Conservation (phyloP, 106 monocot species). For the Posidonia australis region DNA sequence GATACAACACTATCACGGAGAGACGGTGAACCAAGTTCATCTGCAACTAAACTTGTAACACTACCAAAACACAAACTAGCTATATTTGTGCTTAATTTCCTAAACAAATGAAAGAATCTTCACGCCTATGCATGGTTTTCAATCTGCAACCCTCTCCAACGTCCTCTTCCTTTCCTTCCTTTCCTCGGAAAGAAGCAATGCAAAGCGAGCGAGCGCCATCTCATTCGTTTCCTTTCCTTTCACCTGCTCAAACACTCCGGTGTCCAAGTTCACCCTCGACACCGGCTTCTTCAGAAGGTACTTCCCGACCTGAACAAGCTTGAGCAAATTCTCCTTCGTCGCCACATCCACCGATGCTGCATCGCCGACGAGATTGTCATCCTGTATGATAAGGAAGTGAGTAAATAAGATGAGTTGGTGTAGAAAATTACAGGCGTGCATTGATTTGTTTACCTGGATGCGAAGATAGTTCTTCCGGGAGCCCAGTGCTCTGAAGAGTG, state of each 20-base stretch:
- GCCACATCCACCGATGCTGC: conserved; percentile 21
- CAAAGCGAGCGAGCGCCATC: neutral
- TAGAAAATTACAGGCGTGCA: too few relatives aligned
- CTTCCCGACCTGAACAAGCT: conserved; percentile 5
- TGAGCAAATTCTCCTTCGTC: conserved; percentile 17
- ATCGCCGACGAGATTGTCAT: conserved; percentile 14
- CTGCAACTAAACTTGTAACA: too few relatives aligned
- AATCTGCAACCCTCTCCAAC: too few relatives aligned
- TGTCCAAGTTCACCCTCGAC: conserved; percentile 24
- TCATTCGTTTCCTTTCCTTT: conserved; percentile 4
- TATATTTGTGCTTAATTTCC: too few relatives aligned
- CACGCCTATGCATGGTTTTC: too few relatives aligned
- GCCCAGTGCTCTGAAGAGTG: conserved; percentile 28
- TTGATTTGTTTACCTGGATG: conserved; percentile 29
- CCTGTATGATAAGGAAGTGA: too few relatives aligned
- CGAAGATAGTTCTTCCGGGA: conserved; percentile 24
- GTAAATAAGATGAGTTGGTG: too few relatives aligned
- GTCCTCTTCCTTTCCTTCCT: neutral
- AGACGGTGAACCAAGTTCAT: too few relatives aligned
- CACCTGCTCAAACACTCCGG: conserved; percentile 7
- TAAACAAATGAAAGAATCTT: too few relatives aligned
- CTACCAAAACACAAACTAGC: too few relatives aligned
- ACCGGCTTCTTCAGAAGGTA: conserved; percentile 9
- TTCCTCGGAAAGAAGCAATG: neutral
- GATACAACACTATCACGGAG: too few relatives aligned